Evolutionary conservation across 2,329 filamentous ascomycete genomes (phyloP).

Genomic region (Alternaria consortialis): DNA sequence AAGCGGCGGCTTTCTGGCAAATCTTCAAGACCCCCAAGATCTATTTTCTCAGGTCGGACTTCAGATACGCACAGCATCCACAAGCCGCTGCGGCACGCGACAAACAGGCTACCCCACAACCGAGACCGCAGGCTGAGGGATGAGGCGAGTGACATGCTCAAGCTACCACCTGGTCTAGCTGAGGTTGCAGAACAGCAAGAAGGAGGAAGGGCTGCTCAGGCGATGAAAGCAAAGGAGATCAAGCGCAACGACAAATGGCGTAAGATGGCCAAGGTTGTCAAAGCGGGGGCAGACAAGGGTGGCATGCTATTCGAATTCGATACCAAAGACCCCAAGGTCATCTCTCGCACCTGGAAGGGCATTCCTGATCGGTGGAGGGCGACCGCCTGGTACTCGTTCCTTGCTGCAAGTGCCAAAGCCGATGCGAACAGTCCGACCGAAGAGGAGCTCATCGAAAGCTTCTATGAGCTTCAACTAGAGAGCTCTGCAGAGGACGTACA

Average conservation of each 20-base stretch:
- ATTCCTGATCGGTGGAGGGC: constrained; percentile 96
- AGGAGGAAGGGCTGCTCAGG: constrained; percentile 58
- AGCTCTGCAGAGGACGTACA: constrained; percentile 91
- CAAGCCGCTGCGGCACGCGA: constrained; percentile 60
- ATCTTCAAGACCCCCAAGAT: constrained; percentile 55
- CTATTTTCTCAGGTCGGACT: constrained; percentile 48
- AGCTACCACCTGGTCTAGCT: constrained; percentile 62
- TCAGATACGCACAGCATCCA: constrained; percentile 54
- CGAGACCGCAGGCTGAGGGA: constrained; percentile 64
- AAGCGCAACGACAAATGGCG: constrained; percentile 72
- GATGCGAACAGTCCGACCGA: constrained; percentile 70
- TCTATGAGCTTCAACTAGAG: constrained; percentile 75
- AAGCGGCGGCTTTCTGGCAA: constrained; percentile 53
- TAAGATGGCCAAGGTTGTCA: constrained; percentile 66
- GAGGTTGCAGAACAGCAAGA: constrained; percentile 57
- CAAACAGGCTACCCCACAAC: constrained; percentile 64
- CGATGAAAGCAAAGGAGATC: constrained; percentile 67
- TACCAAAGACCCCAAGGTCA: constrained; percentile 76
- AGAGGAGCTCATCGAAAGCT: constrained; percentile 74
- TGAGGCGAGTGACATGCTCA: constrained; percentile 72
- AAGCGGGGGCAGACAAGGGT: constrained; percentile 60
- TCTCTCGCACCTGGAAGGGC: constrained; percentile 95
- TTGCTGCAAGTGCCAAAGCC: constrained; percentile 77
- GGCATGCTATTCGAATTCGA: constrained; percentile 82
- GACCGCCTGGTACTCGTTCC: constrained; percentile 93